phyloP scores from a whole-genome alignment of 352 stramenopile genomes.

The Plasmopara halstedii region DNA sequence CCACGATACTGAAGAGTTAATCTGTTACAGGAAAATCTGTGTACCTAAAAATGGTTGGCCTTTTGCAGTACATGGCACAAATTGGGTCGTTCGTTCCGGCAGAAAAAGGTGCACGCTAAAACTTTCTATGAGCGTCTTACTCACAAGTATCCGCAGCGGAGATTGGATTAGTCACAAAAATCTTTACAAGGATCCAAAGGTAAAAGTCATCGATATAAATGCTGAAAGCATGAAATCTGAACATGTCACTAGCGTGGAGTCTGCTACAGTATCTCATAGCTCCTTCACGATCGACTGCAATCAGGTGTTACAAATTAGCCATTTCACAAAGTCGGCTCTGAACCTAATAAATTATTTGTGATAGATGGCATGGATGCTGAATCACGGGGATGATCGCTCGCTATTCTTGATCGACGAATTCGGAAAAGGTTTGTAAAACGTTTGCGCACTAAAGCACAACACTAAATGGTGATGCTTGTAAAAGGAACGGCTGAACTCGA shows the following conservation, averaged over 20 bases:
- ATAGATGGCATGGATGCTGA: slow-evolving; percentile 80
- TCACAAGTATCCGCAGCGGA: slow-evolving; percentile 32
- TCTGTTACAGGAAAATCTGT: slow-evolving; percentile 68
- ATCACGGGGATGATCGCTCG: slow-evolving; percentile 46
- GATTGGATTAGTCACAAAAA: slow-evolving; percentile 66
- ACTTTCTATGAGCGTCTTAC: not conserved
- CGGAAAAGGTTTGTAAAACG: slow-evolving; percentile 52
- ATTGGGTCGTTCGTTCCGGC: slow-evolving; percentile 78
- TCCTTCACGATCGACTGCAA: slow-evolving; percentile 87
- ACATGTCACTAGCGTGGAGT: slow-evolving; percentile 51
- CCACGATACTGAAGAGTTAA: not conserved
- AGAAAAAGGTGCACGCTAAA: slow-evolving; percentile 35
- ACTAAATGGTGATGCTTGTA: slow-evolving; percentile 1
- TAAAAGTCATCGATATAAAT: slow-evolving; percentile 7
- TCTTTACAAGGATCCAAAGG: slow-evolving; percentile 80
- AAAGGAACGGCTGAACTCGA: slow-evolving; percentile 68
- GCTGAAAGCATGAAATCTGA: slow-evolving; percentile 5
- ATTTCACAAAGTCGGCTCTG: not conserved
- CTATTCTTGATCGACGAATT: slow-evolving; percentile 86
- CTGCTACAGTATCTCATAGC: slow-evolving; percentile 60
- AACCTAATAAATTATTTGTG: not conserved
- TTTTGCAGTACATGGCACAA: slow-evolving; percentile 81
- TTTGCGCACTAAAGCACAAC: not conserved
- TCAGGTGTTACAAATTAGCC: slow-evolving; percentile 34
- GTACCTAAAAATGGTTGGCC: slow-evolving; percentile 77